Conservation (phyloP, 371 early-diverging fungal species). For the Sporodiniella umbellata region DNA sequence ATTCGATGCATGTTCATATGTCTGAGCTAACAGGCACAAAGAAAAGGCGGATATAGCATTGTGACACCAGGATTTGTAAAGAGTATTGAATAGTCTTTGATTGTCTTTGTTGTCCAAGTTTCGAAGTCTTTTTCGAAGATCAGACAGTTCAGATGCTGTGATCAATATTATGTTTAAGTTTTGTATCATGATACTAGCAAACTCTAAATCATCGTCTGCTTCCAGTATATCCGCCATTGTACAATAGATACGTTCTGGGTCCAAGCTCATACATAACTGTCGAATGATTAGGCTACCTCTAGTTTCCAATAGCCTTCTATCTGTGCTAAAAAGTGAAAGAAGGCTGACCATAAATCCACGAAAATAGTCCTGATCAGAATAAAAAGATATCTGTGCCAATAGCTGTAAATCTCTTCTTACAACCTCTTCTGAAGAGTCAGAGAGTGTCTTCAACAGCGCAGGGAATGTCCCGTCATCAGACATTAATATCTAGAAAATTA, state of each 20-base stretch:
- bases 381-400: conserved; percentile 87
- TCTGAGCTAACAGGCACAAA: conserved; percentile 85
- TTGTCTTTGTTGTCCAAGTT: conserved; percentile 66
- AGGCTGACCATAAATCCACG: conserved; percentile 75
- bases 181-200: conserved; percentile 90
- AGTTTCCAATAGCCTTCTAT: conserved; percentile 79
- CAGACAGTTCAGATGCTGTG: conserved; percentile 85
- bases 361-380: conserved; percentile 79
- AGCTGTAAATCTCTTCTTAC: conserved; percentile 84
- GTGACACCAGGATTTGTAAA: conserved; percentile 91
- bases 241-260: conserved; percentile 84
- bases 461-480: conserved; percentile 81
- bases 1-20: conserved; percentile 81
- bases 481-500: conserved; percentile 51
- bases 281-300: conserved; percentile 86
- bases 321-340: conserved; percentile 81
- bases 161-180: conserved; percentile 89
- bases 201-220: conserved; percentile 80
- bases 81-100: conserved; percentile 68
- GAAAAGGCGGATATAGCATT: conserved; percentile 87
- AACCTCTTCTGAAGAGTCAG: conserved; percentile 88
- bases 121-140: conserved; percentile 69
- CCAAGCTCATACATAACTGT: conserved; percentile 80
- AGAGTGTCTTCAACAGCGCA: conserved; percentile 77
- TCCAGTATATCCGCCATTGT: conserved; percentile 81